Evolutionary conservation across 2,329 filamentous ascomycete species (phyloP).

Genomic region (Escovopsis sp.): DNA sequence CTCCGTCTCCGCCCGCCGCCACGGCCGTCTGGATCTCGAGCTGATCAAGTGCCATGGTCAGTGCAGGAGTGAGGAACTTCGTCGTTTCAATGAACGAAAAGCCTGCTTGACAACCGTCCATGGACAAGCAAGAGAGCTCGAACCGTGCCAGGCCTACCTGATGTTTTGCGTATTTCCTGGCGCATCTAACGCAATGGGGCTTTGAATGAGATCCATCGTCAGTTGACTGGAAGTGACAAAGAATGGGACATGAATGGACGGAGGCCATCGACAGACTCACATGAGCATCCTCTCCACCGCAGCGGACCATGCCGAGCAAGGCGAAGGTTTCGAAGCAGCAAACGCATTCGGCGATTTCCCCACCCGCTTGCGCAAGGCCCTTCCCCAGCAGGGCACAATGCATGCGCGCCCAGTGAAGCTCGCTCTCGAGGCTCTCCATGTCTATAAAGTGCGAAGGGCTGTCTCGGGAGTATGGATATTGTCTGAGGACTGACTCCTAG

Average conservation of each 20-base stretch:
- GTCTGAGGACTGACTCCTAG: too few relatives aligned
- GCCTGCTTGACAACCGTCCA: conserved; percentile 44
- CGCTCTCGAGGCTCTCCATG: not conserved
- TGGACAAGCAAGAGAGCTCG: conserved; percentile 55
- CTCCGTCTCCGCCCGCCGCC: conserved; percentile 51
- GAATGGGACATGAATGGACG: too few relatives aligned
- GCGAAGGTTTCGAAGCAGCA: conserved; percentile 58
- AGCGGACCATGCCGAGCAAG: conserved; percentile 53
- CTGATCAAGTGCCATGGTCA: conserved; percentile 47
- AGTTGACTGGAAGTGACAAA: too few relatives aligned
- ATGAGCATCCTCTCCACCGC: conserved; percentile 41
- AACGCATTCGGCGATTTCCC: conserved; percentile 48
- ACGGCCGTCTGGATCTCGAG: conserved; percentile 58
- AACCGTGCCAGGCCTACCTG: conserved; percentile 56
- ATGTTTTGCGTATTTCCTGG: conserved; percentile 47
- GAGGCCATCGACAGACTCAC: conserved; percentile 14
- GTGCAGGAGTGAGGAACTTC: conserved; percentile 41
- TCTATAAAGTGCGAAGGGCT: not conserved
- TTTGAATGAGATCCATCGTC: conserved; percentile 5
- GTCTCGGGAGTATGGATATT: too few relatives aligned
- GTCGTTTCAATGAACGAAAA: conserved; percentile 42
- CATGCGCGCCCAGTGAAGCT: not conserved
- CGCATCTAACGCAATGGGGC: conserved; percentile 57
- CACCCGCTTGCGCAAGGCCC: conserved; percentile 17
- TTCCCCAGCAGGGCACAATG: not conserved